Evolutionary conservation across 75 land plant genomes (phyloP), one percentile per base, ranked within the genome.

Genomic region (Picea sitchensis): DNA sequence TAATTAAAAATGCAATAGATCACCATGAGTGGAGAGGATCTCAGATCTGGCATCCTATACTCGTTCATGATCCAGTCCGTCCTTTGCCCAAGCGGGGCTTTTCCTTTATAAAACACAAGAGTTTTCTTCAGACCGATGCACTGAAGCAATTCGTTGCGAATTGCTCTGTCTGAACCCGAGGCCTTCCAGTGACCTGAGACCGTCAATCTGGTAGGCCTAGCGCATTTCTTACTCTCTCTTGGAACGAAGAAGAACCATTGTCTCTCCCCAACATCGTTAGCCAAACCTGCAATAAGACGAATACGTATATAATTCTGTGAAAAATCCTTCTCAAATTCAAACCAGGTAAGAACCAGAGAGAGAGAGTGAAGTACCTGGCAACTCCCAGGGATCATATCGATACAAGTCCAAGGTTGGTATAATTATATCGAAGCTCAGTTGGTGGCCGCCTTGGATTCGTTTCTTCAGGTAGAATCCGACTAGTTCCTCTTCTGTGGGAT

Each of bases 171-270:
- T 30, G 89, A 84, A 6, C 94, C 94, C 1, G 92, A 90, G 41
- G 94, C 92, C 74, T 92, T 92, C 94, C 94, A 92, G 73, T 89
- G 90, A 0, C 94, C 94, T 1, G 87, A 77, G 3, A 69, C 59
- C 0, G 94, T 92, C 31, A 75, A 73, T 8, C 94, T 76, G 7
- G 61, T 88, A 8, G 90, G 89, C 47, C 92, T 90, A 2, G 80
- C 84, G 7, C 85, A 84, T 65, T 90, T 88, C 74, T 84, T 86
- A 81, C 81, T 86, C 34, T 90, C 87, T 59, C 73, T 77, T 4
- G 89, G 90, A 21, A 81, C 20, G 82, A 90, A 90, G 88, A 87
- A 90, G 72, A 87, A 90, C 88, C 92, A 88, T 41, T 90, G 84
- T 20, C 62, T 60, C 21, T 60, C 62, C 21, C 62, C 62, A 51